Evolutionary conservation across 176 grass and related monocot species (phyloP).

Genomic region (Triticum aestivum): DNA sequence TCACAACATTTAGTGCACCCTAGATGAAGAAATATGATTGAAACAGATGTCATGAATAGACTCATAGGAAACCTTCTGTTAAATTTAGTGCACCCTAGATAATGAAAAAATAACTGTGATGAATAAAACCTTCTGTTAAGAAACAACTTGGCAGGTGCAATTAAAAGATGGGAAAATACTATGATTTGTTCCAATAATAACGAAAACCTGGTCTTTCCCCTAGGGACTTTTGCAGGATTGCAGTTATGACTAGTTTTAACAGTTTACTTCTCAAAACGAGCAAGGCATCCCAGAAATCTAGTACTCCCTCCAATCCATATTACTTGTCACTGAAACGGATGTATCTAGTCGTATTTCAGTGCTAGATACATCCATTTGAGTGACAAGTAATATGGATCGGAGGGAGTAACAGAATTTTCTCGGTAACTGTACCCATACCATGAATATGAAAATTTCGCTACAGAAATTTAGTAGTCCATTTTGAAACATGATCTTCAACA

Average conservation of each 20-base stretch:
- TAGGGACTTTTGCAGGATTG: neutral
- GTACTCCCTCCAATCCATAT: neutral
- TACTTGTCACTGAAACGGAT: too few species aligned
- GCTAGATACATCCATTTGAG: too few species aligned
- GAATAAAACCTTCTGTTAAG: conserved; percentile 2
- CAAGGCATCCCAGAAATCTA: neutral
- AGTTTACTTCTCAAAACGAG: neutral
- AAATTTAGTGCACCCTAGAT: neutral
- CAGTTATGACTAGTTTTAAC: neutral
- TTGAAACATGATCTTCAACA: conserved; percentile 16
- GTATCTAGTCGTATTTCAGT: too few species aligned
- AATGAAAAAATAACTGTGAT: neutral
- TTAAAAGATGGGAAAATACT: neutral
- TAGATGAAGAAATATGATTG: conserved; percentile 44
- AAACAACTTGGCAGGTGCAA: neutral
- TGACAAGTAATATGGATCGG: too few species aligned
- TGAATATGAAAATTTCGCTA: neutral
- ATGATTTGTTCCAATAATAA: neutral
- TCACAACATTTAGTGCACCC: conserved; percentile 86
- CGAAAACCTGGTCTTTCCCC: neutral
- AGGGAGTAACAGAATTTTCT: neutral
- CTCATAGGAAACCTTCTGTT: neutral
- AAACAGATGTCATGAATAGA: conserved; percentile 10
- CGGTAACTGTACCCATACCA: neutral
- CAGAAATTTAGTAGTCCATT: neutral